Evolutionary conservation across 495 filamentous ascomycete genomes (phyloP).

Genomic region (Aspergillus affinis): DNA sequence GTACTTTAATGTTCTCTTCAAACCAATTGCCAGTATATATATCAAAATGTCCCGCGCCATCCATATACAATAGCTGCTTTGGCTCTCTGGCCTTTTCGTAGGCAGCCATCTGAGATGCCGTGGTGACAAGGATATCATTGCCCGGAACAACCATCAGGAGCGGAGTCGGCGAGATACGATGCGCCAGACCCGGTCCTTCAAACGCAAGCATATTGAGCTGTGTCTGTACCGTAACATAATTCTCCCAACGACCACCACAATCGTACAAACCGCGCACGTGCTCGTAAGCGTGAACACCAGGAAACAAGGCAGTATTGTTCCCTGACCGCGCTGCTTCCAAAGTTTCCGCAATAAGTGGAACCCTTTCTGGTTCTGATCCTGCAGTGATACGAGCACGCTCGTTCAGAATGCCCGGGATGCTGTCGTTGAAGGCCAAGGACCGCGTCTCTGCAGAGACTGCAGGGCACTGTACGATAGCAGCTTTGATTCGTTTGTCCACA

Average conservation of each 20-base stretch:
- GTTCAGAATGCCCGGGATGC: slow-evolving; percentile 5
- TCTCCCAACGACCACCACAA: slow-evolving; percentile 22
- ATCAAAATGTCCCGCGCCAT: too few species aligned
- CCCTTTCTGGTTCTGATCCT: slow-evolving; percentile 5
- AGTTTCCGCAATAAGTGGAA: slow-evolving; percentile 7
- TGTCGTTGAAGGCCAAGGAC: slow-evolving; percentile 13
- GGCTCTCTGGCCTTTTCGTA: too few species aligned
- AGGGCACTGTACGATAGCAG: slow-evolving; percentile 29
- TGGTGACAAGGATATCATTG: too few species aligned
- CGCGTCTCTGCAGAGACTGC: slow-evolving; percentile 18
- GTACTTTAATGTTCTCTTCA: too few species aligned
- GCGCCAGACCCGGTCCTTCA: slow-evolving; percentile 24
- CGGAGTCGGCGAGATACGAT: slow-evolving; percentile 36
- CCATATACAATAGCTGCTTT: too few species aligned
- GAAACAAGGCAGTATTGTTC: not conserved
- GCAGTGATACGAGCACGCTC: slow-evolving; percentile 7
- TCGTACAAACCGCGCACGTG: not conserved
- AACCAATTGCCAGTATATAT: too few species aligned
- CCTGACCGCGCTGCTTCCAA: slow-evolving; percentile 5
- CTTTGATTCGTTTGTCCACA: slow-evolving; percentile 35
- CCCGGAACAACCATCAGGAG: slow-evolving; percentile 34
- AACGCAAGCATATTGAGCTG: slow-evolving; percentile 26
- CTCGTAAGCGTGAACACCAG: not conserved
- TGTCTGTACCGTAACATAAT: slow-evolving; percentile 28
- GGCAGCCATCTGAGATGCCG: too few species aligned